Evolutionary conservation across 768 basidiomycete species (phyloP).

Genomic region (Ramaria sp.): DNA sequence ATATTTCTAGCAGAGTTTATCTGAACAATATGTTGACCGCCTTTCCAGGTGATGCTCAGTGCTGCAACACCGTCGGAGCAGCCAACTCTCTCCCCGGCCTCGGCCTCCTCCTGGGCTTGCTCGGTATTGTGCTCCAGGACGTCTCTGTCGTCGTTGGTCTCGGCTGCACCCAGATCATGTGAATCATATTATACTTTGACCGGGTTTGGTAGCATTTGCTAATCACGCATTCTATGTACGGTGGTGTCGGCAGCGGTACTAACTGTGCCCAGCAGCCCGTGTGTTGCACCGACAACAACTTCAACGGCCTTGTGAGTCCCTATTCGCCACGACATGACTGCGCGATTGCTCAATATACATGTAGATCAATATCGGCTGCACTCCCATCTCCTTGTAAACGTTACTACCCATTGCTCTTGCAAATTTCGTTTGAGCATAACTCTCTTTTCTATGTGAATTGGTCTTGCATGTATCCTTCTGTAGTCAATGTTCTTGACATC

Average conservation of each 20-base stretch:
- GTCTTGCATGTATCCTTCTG: too few relatives aligned
- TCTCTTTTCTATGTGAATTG: too few relatives aligned
- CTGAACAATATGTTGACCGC: neutral
- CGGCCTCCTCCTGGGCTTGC: slow-evolving; percentile 25
- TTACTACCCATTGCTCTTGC: too few relatives aligned
- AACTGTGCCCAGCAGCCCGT: slow-evolving; percentile 15
- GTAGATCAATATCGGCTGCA: too few relatives aligned
- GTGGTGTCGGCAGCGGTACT: slow-evolving; percentile 14
- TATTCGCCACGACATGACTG: too few relatives aligned
- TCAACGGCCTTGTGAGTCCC: slow-evolving; percentile 5
- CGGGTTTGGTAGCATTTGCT: neutral
- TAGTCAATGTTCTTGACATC: too few relatives aligned
- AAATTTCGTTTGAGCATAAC: too few relatives aligned
- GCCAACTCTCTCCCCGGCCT: slow-evolving; percentile 19
- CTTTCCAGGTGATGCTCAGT: slow-evolving; percentile 15
- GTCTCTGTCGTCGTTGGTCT: slow-evolving; percentile 13
- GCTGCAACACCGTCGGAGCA: slow-evolving; percentile 21
- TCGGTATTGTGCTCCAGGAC: slow-evolving; percentile 16
- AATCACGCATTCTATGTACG: neutral
- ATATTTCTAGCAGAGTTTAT: neutral
- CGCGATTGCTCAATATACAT: too few relatives aligned
- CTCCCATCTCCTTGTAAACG: too few relatives aligned
- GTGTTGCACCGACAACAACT: slow-evolving; percentile 18
- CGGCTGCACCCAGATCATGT: slow-evolving; percentile 18
- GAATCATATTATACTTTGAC: neutral